A percentile compares a stretch with the other conserved stretches of the same genome.
Conservation (phyloP, 2,329 filamentous ascomycete genomes). For the Nothophaeocryptopus gaeumannii region DNA sequence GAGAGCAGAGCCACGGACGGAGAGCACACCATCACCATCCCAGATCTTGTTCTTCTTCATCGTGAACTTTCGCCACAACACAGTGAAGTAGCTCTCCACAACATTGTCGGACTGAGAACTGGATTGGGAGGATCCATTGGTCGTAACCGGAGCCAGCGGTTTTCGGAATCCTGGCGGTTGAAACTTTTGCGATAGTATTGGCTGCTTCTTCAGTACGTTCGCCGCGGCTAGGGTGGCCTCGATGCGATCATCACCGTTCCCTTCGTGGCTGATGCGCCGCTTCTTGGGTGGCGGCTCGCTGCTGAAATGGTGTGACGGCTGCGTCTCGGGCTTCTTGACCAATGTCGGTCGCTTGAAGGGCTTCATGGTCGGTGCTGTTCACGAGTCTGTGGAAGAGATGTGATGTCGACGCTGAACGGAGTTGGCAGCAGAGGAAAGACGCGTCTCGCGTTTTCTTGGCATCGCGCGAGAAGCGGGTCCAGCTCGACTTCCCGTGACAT, state of each 20-base stretch:
- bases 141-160: constrained; percentile 30
- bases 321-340: constrained; percentile 16
- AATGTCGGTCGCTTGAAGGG: constrained; percentile 32
- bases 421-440: too few relatives aligned
- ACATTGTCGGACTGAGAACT: constrained; percentile 18
- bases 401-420: too few relatives aligned
- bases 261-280: constrained; percentile 39
- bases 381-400: too few relatives aligned
- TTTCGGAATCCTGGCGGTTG: constrained; percentile 27
- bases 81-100: constrained; percentile 42
- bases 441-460: too few relatives aligned
- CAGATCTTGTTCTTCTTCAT: constrained; percentile 74
- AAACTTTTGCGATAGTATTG: constrained; percentile 21
- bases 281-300: constrained; percentile 41
- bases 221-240: constrained; percentile 26
- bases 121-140: constrained; percentile 19
- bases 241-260: constrained; percentile 25
- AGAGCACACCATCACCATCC: constrained; percentile 69
- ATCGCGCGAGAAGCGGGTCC: too few relatives aligned
- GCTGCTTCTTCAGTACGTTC: constrained; percentile 33
- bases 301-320: constrained; percentile 3
- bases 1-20: constrained; percentile 56
- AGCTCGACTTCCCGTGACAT: too few relatives aligned
- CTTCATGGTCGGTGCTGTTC: constrained; percentile 23
- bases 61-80: constrained; percentile 62